phyloP scores from a whole-genome alignment of 2,329 filamentous ascomycete species.

The Alternaria solani region DNA sequence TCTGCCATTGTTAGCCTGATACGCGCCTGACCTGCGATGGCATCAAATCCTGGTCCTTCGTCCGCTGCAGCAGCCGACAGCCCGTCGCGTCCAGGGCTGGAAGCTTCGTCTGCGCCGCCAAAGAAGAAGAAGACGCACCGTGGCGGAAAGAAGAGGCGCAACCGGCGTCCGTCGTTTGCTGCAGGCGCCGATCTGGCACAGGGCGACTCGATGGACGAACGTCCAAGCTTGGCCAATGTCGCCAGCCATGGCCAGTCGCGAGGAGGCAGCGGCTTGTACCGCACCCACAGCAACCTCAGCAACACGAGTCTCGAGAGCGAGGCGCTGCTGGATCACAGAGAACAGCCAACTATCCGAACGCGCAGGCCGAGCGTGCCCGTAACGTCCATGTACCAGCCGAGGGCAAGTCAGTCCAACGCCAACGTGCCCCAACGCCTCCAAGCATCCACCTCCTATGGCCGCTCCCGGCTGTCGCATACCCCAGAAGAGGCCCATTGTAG shows the following conservation, averaged over 20 bases:
- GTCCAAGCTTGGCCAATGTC: slow-evolving; percentile 52
- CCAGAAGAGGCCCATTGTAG: slow-evolving; percentile 52
- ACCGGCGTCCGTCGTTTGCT: slow-evolving; percentile 82
- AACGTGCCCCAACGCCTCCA: slow-evolving; percentile 32
- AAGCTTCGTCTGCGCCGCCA: slow-evolving; percentile 21
- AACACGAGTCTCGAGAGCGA: slow-evolving; percentile 90
- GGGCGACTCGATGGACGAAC: slow-evolving; percentile 62
- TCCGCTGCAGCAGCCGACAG: slow-evolving; percentile 24
- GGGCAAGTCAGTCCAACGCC: slow-evolving; percentile 33
- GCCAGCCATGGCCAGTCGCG: slow-evolving; percentile 41
- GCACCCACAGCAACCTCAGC: slow-evolving; percentile 69
- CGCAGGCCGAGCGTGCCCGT: slow-evolving; percentile 56
- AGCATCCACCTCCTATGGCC: slow-evolving; percentile 25
- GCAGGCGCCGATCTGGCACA: slow-evolving; percentile 63
- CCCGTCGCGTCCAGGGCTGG: slow-evolving; percentile 10
- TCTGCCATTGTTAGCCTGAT: slow-evolving; percentile 11
- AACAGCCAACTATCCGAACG: slow-evolving; percentile 52
- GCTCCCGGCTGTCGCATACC: slow-evolving; percentile 42
- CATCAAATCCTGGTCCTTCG: slow-evolving; percentile 25
- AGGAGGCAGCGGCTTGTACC: slow-evolving; percentile 62
- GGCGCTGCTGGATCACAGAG: slow-evolving; percentile 84
- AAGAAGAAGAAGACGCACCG: slow-evolving; percentile 77
- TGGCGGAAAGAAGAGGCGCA: slow-evolving; percentile 78
- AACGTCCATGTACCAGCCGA: slow-evolving; percentile 38
- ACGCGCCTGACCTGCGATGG: slow-evolving; percentile 22